Evolutionary conservation across 78 protist genomes (phyloP).

Genomic region (Dictyostelium brefeldianum): DNA sequence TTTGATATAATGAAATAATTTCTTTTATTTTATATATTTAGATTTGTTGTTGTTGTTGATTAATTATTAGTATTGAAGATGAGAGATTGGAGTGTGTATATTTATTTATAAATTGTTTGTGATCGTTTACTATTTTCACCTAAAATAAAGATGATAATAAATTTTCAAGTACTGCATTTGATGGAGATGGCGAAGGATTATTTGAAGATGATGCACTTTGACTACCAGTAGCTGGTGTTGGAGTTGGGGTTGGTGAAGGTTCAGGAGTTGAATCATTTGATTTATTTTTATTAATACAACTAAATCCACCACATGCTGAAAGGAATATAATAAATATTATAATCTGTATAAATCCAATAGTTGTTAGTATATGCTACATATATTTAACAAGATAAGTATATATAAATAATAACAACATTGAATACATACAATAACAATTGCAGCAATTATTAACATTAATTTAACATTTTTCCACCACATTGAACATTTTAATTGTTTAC

Average conservation of each 20-base stretch:
- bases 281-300: not conserved
- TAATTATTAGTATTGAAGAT: no score
- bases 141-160: no score
- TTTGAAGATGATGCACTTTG: not conserved
- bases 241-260: not conserved
- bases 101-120: no score
- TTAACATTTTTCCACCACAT: constrained; percentile 97
- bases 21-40: no score
- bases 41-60: no score
- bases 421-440: constrained; percentile 68
- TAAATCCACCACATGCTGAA: constrained; percentile 63
- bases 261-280: not conserved
- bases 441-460: constrained; percentile 82
- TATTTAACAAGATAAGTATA: no score
- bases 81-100: no score
- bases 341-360: constrained; percentile 18
- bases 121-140: no score
- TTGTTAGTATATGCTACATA: not conserved
- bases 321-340: constrained; percentile 50
- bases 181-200: not conserved
- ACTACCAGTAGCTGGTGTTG: not conserved
- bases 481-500: constrained; percentile 89
- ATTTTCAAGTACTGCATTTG: not conserved
- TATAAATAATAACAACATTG: not conserved
- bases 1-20: no score